A percentile compares a stretch with the other conserved stretches of the same genome.
Conservation (phyloP, 768 basidiomycete genomes). For the Tephrocybe sp. region DNA sequence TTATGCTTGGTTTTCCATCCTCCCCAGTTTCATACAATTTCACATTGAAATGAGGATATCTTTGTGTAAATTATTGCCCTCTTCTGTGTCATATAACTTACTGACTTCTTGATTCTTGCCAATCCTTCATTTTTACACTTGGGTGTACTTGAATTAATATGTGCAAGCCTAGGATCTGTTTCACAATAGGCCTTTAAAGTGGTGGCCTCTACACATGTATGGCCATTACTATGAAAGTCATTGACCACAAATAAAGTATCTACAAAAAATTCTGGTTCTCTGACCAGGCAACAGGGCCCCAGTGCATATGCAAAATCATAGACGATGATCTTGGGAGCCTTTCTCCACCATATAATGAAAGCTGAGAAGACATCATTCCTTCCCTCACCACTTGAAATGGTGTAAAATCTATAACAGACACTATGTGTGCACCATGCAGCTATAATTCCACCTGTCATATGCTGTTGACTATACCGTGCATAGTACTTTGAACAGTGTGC, state of each 20-base stretch:
- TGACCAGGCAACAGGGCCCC: too few relatives aligned
- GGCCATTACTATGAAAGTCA: slow-evolving; percentile 3
- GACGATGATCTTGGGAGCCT: background rate
- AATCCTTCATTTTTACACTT: slow-evolving; percentile 18
- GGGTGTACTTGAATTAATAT: slow-evolving; percentile 20
- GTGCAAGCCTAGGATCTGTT: slow-evolving; percentile 6
- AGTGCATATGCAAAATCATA: too few relatives aligned
- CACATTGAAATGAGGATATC: slow-evolving; percentile 4
- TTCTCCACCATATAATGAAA: slow-evolving; percentile 10
- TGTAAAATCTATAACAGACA: slow-evolving; percentile 18
- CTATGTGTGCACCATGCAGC: slow-evolving; percentile 12
- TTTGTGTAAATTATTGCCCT: slow-evolving; percentile 11
- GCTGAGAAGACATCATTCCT: slow-evolving; percentile 18
- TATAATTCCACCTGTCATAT: slow-evolving; percentile 21
- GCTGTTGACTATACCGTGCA: slow-evolving; percentile 12
- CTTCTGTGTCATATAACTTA: slow-evolving; percentile 12
- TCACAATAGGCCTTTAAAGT: background rate
- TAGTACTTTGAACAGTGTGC: slow-evolving; percentile 22
- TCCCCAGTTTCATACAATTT: background rate
- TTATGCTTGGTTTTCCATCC: too few relatives aligned
- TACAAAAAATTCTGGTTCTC: too few relatives aligned
- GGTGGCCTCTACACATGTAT: background rate
- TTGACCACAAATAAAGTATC: too few relatives aligned
- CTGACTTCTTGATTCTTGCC: slow-evolving; percentile 9
- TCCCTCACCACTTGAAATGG: slow-evolving; percentile 15